Base-by-base conservation (phyloP, 371 early-diverging fungal genomes). In the Mortierella sp. region DNA sequence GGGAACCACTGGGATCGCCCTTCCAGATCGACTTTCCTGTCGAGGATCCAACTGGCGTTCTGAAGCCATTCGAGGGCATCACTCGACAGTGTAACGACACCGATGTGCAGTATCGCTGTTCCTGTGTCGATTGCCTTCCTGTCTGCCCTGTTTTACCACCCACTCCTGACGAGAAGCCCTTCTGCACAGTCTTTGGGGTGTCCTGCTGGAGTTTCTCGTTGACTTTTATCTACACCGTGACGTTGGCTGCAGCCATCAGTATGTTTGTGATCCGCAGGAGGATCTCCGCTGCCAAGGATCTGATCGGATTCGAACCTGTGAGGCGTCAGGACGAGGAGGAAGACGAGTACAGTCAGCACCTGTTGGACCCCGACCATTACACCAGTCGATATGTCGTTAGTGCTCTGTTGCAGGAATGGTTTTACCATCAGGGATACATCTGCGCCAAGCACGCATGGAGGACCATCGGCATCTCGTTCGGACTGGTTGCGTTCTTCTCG, bases 91-190 rank as follows among this genome's bases (percentile, higher is more conserved):
- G 94, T 78, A 91, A 93, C 68, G 91, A 90, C 45, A 87, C 90
- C 1, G 91, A 91, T 63, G 66, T 87, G 5, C 86, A 77, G 5
- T 90, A 89, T 76, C 89, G 91, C 1, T 95, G 95, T 77, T 86
- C 94, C 1, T 95, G 95, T 71, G 91, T 95, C 40, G 95, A 95
- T 68, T 95, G 95, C 76, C 83, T 87, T 52, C 76, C 89, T 0
- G 86, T 89, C 0, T 94, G 94, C 71, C 92, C 92, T 11, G 69
- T 90, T 1, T 68, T 92, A 5, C 89, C 89, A 1, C 90, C 90
- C 13, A 85, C 91, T 0, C 88, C 89, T 0, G 88, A 73, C 4
- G 91, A 91, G 64, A 44, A 74, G 13, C 90, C 89, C 1, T 79
- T 88, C 31, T 93, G 94, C 75, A 77, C 68, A 39, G 79, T 93